Percentiles rank a stretch among this genome's conserved stretches.
Evolutionary conservation across 305 asterid species (phyloP).

Genomic region (Plantago lanceolata): DNA sequence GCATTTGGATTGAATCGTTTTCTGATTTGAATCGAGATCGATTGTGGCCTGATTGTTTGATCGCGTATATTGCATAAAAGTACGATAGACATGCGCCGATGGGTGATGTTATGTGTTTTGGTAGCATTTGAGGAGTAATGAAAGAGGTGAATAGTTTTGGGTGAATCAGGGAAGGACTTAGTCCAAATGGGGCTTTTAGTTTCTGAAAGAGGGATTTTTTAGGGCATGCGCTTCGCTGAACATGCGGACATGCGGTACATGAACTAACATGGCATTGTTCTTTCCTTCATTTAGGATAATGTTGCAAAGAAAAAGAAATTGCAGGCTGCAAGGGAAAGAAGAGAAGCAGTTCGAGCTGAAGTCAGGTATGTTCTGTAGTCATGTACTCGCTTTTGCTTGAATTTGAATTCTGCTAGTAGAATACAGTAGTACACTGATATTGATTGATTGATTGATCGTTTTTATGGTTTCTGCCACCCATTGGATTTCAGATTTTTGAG

Average conservation of each 20-base stretch:
- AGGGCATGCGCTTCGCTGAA: neutral
- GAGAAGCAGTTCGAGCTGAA: constrained; percentile 36
- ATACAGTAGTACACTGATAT: neutral
- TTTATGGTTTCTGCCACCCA: neutral
- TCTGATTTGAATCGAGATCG: neutral
- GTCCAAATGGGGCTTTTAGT: neutral
- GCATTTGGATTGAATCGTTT: neutral
- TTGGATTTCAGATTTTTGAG: constrained; percentile 49
- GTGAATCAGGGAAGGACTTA: neutral
- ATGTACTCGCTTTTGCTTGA: neutral
- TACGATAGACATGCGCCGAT: too few species aligned
- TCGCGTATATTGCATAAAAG: too few species aligned
- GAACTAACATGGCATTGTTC: neutral
- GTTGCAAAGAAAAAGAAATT: constrained; percentile 57
- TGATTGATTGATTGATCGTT: neutral
- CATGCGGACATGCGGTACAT: neutral
- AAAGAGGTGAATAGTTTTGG: neutral
- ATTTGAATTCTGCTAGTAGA: neutral
- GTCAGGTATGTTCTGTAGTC: constrained; percentile 32
- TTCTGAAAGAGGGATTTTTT: neutral
- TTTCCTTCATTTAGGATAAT: constrained; percentile 31
- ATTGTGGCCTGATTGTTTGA: neutral
- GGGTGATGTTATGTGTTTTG: neutral
- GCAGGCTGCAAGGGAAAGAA: constrained; percentile 42
- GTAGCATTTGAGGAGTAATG: neutral